Evolutionary conservation across 352 stramenopile genomes (phyloP).

Genomic region (Paralagenidium karlingii): DNA sequence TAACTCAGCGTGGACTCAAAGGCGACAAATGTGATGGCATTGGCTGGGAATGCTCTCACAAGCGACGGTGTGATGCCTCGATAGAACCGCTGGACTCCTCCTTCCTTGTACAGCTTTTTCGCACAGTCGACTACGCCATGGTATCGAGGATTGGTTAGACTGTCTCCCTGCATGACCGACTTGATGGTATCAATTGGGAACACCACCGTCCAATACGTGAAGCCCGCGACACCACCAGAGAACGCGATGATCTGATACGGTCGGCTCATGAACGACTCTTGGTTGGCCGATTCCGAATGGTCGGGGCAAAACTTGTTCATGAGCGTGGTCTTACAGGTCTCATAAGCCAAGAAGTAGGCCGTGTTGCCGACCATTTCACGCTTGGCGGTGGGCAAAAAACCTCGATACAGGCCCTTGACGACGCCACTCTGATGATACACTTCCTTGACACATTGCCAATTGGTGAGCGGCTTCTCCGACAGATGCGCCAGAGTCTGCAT

Average conservation of each 20-base stretch:
- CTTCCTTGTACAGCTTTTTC: constrained; percentile 53
- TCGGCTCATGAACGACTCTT: constrained; percentile 35
- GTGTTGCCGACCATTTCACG: constrained; percentile 80
- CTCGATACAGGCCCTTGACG: constrained; percentile 64
- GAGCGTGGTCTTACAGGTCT: constrained; percentile 38
- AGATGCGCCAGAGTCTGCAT: constrained; percentile 19
- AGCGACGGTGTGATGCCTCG: constrained; percentile 68
- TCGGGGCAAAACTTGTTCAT: constrained; percentile 25
- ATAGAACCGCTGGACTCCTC: constrained; percentile 52
- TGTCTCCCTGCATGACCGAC: constrained; percentile 69
- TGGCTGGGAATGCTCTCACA: constrained; percentile 60
- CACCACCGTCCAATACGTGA: constrained; percentile 76
- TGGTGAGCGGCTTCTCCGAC: constrained; percentile 40
- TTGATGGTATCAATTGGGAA: constrained; percentile 79
- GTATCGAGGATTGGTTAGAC: constrained; percentile 58
- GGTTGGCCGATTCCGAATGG: constrained; percentile 1
- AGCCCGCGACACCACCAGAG: constrained; percentile 58
- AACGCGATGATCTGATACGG: constrained; percentile 65
- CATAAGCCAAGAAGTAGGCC: constrained; percentile 76
- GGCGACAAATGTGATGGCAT: constrained; percentile 76
- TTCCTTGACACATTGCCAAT: constrained; percentile 54
- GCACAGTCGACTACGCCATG: constrained; percentile 52
- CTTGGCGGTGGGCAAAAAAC: constrained; percentile 39
- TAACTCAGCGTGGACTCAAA: constrained; percentile 75
- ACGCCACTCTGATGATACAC: constrained; percentile 47